These are phyloP conservation scores for Cucurbita maxima DNA, from an alignment of 306 rosid genomes.

Conservation along the genomic window DNA sequence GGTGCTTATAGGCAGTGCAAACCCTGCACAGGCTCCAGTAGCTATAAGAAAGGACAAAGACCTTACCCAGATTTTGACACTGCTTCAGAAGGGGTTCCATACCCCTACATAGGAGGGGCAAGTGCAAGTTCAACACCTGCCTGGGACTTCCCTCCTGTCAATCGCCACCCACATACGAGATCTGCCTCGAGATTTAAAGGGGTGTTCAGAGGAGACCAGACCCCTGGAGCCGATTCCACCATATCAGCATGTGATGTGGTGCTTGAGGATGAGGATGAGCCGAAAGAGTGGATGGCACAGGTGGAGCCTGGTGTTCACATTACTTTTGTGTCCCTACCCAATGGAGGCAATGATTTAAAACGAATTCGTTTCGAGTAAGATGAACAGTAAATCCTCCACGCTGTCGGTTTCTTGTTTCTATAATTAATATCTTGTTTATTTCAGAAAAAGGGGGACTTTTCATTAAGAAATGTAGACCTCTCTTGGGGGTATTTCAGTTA, in stretches of 20 bases:
- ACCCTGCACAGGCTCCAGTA: slow-evolving; percentile 56
- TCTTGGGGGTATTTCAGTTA: background rate
- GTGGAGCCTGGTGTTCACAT: slow-evolving; percentile 90
- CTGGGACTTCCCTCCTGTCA: slow-evolving; percentile 56
- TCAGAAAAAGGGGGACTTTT: background rate
- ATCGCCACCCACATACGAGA: slow-evolving; percentile 27
- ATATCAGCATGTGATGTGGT: slow-evolving; percentile 42
- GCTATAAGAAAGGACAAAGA: slow-evolving; percentile 47
- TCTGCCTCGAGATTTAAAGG: slow-evolving; percentile 47
- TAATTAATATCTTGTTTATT: background rate
- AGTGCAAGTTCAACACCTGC: slow-evolving; percentile 77
- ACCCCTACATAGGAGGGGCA: slow-evolving; percentile 67
- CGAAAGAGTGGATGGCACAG: slow-evolving; percentile 90
- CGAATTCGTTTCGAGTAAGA: slow-evolving; percentile 78
- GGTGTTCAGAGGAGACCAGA: slow-evolving; percentile 14
- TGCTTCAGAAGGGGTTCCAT: slow-evolving; percentile 69
- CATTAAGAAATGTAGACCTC: background rate
- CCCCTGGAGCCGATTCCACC: slow-evolving; percentile 37
- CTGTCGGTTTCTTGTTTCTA: background rate
- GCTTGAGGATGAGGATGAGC: slow-evolving; percentile 47
- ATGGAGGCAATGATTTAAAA: slow-evolving; percentile 79
- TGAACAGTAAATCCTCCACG: background rate
- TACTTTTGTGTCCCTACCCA: slow-evolving; percentile 71
- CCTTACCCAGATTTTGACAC: slow-evolving; percentile 58
- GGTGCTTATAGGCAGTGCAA: slow-evolving; percentile 61